These are phyloP conservation scores for Tylopilus subfusipes DNA, from an alignment of 768 basidiomycete species.

Conservation along the genomic window DNA sequence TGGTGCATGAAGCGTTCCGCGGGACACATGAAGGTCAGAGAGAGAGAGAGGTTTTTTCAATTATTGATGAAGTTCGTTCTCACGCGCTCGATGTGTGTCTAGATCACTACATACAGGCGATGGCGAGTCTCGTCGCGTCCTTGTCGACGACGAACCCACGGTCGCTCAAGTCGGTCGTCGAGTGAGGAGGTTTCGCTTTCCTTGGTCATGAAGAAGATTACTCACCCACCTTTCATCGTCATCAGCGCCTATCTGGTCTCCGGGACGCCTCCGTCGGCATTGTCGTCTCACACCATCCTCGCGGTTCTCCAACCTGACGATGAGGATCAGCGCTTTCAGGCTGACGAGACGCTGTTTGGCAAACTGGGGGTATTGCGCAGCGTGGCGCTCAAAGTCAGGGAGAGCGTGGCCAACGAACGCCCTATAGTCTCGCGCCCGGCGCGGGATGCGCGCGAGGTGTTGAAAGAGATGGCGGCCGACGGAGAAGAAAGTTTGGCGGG, in stretches of 20 bases:
- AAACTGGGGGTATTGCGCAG: slow-evolving; percentile 55
- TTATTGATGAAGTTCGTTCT: neutral
- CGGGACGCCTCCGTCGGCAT: slow-evolving; percentile 63
- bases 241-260: slow-evolving; percentile 57
- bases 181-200: slow-evolving; percentile 42
- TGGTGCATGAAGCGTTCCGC: slow-evolving; percentile 77
- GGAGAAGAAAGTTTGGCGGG: slow-evolving; percentile 28
- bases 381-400: slow-evolving; percentile 71
- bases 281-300: slow-evolving; percentile 59
- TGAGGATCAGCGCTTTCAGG: slow-evolving; percentile 11
- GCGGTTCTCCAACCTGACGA: slow-evolving; percentile 52
- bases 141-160: slow-evolving; percentile 59
- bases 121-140: slow-evolving; percentile 59
- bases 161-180: slow-evolving; percentile 60
- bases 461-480: slow-evolving; percentile 37
- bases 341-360: slow-evolving; percentile 53
- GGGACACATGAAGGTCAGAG: slow-evolving; percentile 60
- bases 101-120: slow-evolving; percentile 71
- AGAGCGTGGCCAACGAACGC: slow-evolving; percentile 64
- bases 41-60: accelerated
- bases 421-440: slow-evolving; percentile 75
- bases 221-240: slow-evolving; percentile 24
- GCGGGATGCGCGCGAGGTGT: slow-evolving; percentile 73
- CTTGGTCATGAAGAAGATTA: neutral
- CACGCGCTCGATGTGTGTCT: neutral